Percentiles rank a stretch among this genome's conserved stretches.
phyloP scores from a whole-genome alignment of 139 green algal species.

The Micractinium conductrix region DNA sequence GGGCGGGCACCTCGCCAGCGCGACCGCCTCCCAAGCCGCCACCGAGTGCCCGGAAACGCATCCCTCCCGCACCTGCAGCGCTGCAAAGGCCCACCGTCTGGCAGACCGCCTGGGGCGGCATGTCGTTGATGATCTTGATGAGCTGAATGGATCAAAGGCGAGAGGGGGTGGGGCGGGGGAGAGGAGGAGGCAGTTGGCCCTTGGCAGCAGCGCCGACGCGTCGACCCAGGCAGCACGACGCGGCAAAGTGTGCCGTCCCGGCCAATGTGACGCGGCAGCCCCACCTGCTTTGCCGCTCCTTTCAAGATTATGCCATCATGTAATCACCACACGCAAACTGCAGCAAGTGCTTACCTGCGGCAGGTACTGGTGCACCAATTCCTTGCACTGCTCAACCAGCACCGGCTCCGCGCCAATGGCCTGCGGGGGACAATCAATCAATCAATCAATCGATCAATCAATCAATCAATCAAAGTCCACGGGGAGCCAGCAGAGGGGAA shows the following conservation, averaged over 20 bases:
- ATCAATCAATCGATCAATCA: too few species aligned
- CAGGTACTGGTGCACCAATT: constrained; percentile 76
- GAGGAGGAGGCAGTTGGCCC: not conserved
- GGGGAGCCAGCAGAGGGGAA: not conserved
- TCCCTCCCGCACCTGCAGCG: not conserved
- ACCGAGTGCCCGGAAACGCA: too few species aligned
- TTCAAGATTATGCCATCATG: too few species aligned
- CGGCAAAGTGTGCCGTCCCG: too few species aligned
- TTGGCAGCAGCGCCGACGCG: too few species aligned
- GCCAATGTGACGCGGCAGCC: too few species aligned
- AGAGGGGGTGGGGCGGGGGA: not conserved
- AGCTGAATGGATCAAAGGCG: constrained; percentile 58
- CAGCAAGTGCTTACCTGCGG: constrained; percentile 45
- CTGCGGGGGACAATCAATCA: constrained; percentile 45
- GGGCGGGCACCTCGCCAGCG: too few species aligned
- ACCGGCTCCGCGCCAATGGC: constrained; percentile 65
- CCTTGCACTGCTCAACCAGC: constrained; percentile 80
- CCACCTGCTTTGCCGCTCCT: too few species aligned
- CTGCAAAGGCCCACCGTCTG: constrained; percentile 47
- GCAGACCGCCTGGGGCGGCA: constrained; percentile 67
- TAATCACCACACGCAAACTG: too few species aligned
- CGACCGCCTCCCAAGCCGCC: too few species aligned
- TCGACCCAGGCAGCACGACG: too few species aligned
- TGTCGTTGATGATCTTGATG: constrained; percentile 67
- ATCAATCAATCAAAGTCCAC: too few species aligned